Base-by-base conservation (phyloP, 371 early-diverging fungal genomes). In the Batrachochytrium dendrobatidis region DNA sequence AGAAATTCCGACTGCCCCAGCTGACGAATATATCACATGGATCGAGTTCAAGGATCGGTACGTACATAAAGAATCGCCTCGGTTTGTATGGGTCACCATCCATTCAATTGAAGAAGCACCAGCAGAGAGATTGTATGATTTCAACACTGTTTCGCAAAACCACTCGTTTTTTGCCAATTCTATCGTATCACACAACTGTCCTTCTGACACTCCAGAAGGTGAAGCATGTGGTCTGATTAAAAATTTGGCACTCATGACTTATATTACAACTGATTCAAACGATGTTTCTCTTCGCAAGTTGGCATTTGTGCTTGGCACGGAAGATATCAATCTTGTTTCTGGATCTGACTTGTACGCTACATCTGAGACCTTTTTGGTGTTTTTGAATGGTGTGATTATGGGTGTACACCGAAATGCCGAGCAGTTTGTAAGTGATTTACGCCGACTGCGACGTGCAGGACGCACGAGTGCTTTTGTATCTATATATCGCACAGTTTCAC, bases 141-240 rank as follows among this genome's bases (percentile, higher is more conserved):
- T n/a, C n/a, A n/a, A n/a, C n/a, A n/a, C n/a, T n/a, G n/a, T n/a
- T n/a, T n/a, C n/a, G n/a, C 17, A 39, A 17, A 20, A 15, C 20
- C 39, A 39, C 20, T 17, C 39, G 20, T 39, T 39, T 39, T 15
- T 39, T 17, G 15, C 39, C 39, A 39, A 39, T 20, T 15, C 17
- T 17, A 17, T 39, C 20, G 39, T 39, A 39, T 17, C 39, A 20
- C 39, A 39, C 39, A 39, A 39, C 39, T 39, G 49, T 29, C 95
- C 99, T 0, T 90, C 94, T 0, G 99, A 99, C 74, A 99, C 99
- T 3, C 99, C 99, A 5, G 99, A 99, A 88, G 99, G 99, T 67
- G 98, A 99, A 82, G 94, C 94, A 0, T 99, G 99, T 77, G 99
- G 99, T 66, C 82, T 99, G 55, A 96, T 99, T 46, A 99, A 99